These are phyloP conservation scores for Aspergillus pseudoglaucus DNA, from an alignment of 2,329 filamentous ascomycete genomes.

Conservation along the genomic window DNA sequence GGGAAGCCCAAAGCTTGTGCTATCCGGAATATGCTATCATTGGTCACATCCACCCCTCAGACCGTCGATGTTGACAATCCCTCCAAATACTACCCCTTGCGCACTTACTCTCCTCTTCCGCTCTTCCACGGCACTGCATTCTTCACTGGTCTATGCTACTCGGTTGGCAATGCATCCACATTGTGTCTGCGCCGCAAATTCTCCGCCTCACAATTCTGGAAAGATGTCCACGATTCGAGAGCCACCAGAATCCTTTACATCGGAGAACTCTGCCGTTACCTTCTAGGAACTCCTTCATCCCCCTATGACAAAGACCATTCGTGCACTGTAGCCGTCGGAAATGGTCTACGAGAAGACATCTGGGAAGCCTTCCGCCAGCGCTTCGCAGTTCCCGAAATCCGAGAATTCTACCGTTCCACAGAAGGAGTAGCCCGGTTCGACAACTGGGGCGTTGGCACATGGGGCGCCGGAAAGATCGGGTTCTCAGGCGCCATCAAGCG, in stretches of 20 bases:
- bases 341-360: constrained; percentile 43
- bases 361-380: constrained; percentile 43
- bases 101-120: constrained; percentile 43
- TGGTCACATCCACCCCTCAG: constrained; percentile 32
- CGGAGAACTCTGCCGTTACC: constrained; percentile 46
- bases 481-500: constrained; percentile 38
- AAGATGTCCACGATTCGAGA: constrained; percentile 37
- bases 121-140: constrained; percentile 46
- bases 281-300: constrained; percentile 39
- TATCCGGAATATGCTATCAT: constrained; percentile 33
- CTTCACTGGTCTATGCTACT: constrained; percentile 39
- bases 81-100: constrained; percentile 39
- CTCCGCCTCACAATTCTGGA: constrained; percentile 41
- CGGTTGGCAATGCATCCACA: constrained; percentile 35
- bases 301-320: constrained; percentile 41
- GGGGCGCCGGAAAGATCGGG: constrained; percentile 40
- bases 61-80: constrained; percentile 31
- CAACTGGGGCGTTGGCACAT: constrained; percentile 36
- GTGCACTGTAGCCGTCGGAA: constrained; percentile 42
- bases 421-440: constrained; percentile 43
- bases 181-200: constrained; percentile 42
- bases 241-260: constrained; percentile 43
- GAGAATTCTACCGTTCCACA: constrained; percentile 45
- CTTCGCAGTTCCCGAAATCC: constrained; percentile 40
- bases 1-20: constrained; percentile 43